phyloP scores from a whole-genome alignment of 2,329 filamentous ascomycete species.

The Neonectria ditissima region DNA sequence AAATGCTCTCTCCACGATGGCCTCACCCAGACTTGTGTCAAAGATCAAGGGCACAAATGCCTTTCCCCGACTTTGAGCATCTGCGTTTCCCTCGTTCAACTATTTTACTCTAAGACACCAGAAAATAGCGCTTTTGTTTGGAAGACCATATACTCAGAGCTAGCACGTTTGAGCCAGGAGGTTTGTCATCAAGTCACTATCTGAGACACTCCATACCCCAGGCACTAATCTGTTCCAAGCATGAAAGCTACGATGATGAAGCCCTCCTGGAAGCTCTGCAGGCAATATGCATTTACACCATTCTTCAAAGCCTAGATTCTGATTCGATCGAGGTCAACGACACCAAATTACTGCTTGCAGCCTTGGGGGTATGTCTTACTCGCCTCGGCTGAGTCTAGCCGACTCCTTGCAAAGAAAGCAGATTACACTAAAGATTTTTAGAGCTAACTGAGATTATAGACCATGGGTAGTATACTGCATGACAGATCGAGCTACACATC shows the following conservation, averaged over 20 bases:
- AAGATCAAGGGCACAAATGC: conserved; percentile 28
- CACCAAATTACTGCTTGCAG: conserved; percentile 15
- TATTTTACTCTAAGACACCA: conserved; percentile 30
- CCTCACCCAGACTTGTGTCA: conserved; percentile 6
- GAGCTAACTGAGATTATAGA: not conserved
- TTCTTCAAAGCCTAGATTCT: conserved; percentile 27
- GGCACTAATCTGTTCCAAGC: not conserved
- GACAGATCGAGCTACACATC: not conserved
- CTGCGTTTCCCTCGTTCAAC: conserved; percentile 29
- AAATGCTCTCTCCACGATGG: conserved; percentile 25
- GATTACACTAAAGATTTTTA: not conserved
- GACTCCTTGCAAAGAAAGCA: not conserved
- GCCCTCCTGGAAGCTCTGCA: conserved; percentile 25
- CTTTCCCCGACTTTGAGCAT: conserved; percentile 30
- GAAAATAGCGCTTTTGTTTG: conserved; percentile 32
- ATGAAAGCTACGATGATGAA: conserved; percentile 2
- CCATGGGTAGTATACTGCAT: not conserved
- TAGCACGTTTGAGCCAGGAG: conserved; percentile 18
- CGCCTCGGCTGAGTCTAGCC: not conserved
- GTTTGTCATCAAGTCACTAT: conserved; percentile 1
- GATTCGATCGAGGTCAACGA: conserved; percentile 22
- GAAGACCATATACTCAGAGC: conserved; percentile 35
- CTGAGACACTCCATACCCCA: too few relatives aligned
- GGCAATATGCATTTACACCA: conserved; percentile 21
- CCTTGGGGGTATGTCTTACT: conserved; percentile 21